Conservation (phyloP, 2,329 filamentous ascomycete species). For the Penicillium sp. region DNA sequence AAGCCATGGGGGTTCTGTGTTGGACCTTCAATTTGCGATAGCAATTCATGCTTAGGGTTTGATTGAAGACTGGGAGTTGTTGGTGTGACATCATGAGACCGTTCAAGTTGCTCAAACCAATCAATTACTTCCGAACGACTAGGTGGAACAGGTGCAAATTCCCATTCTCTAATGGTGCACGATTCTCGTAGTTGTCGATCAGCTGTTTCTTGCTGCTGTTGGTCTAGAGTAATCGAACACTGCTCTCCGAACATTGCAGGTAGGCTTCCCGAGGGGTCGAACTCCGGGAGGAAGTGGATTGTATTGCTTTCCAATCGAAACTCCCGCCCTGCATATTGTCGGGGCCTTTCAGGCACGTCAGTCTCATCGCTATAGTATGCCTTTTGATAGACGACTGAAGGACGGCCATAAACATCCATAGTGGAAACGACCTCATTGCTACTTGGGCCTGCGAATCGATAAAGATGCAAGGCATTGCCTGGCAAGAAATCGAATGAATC, state of each 20-base stretch:
- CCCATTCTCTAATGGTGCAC: slow-evolving; percentile 72
- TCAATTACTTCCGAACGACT: slow-evolving; percentile 64
- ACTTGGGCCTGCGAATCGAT: slow-evolving; percentile 27
- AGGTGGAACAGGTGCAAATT: slow-evolving; percentile 71
- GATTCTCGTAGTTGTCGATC: slow-evolving; percentile 55
- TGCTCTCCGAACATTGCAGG: slow-evolving; percentile 58
- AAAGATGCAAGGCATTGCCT: slow-evolving; percentile 24
- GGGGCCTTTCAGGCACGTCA: slow-evolving; percentile 73
- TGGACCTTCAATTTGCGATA: slow-evolving; percentile 86
- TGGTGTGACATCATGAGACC: not conserved
- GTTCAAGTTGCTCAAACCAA: slow-evolving; percentile 60
- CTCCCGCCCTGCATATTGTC: slow-evolving; percentile 85
- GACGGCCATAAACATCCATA: slow-evolving; percentile 57
- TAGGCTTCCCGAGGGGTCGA: slow-evolving; percentile 64
- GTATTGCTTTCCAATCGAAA: slow-evolving; percentile 76
- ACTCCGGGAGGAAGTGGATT: slow-evolving; percentile 75
- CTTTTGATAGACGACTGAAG: slow-evolving; percentile 76
- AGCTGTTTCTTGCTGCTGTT: slow-evolving; percentile 49
- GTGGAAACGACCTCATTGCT: slow-evolving; percentile 54
- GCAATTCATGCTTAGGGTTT: slow-evolving; percentile 30
- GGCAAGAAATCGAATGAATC: slow-evolving; percentile 31
- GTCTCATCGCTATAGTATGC: slow-evolving; percentile 80
- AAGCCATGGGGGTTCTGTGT: slow-evolving; percentile 83
- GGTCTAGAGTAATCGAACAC: slow-evolving; percentile 50
- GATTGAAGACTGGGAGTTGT: slow-evolving; percentile 7